phyloP scores from a whole-genome alignment of 331 rosid species.

The Quercus lobata region DNA sequence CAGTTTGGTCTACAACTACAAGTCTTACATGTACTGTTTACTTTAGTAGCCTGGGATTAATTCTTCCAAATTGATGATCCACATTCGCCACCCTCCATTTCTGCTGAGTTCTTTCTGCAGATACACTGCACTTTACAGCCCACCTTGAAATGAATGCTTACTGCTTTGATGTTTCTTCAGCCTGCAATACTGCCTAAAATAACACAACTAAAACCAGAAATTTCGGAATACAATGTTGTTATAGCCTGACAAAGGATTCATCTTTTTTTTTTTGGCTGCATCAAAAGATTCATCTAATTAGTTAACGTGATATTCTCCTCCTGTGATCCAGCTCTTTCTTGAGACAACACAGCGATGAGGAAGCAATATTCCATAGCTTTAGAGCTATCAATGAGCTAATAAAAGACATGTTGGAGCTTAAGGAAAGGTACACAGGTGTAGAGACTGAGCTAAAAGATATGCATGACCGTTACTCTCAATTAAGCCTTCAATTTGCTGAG shows the following conservation, averaged over 20 bases:
- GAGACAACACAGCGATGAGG: constrained; percentile 92
- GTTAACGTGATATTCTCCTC: constrained; percentile 15
- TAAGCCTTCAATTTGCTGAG: constrained; percentile 97
- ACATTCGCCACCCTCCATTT: neutral
- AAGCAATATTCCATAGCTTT: constrained; percentile 88
- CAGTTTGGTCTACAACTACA: neutral
- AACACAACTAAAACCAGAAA: neutral
- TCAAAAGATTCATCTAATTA: neutral
- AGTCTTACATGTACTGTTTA: neutral
- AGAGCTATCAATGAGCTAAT: constrained; percentile 96
- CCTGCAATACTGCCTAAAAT: neutral
- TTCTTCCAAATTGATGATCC: neutral
- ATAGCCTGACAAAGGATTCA: neutral
- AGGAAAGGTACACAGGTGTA: constrained; percentile 60
- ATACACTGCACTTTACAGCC: neutral
- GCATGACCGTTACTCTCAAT: constrained; percentile 94
- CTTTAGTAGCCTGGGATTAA: neutral
- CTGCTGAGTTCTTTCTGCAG: neutral
- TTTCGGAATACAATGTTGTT: neutral
- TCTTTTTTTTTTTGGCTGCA: too few relatives aligned
- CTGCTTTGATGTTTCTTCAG: neutral
- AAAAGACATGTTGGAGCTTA: constrained; percentile 85
- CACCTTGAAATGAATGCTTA: neutral
- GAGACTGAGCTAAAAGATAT: constrained; percentile 90
- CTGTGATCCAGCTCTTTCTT: constrained; percentile 72